Base-by-base conservation (phyloP, 2,329 filamentous ascomycete species). In the Juglanconis sp. region DNA sequence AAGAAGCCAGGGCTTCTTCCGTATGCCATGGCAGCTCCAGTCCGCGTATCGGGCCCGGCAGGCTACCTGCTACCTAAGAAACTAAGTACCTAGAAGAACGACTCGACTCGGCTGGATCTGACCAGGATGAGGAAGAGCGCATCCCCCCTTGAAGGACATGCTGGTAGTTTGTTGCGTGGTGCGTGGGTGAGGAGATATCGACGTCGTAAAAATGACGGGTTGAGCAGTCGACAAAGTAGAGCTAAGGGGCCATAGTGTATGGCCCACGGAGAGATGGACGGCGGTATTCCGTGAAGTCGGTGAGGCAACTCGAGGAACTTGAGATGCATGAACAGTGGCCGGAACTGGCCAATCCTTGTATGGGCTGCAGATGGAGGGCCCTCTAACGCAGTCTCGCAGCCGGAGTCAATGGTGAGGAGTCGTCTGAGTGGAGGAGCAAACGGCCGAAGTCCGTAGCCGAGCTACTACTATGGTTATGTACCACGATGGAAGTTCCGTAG, bases 261-360 rank as follows among this genome's bases (percentile, higher is more conserved):
- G 48, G 30, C 34, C 55, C 47, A 51, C 31, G 48, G 35, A 51
- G 13, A 40, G 48, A 10, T 51, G 48, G 38, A 31, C 24, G 47
- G 47, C 36, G 55, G 48, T 42, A 51, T 50, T 50, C 70, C 69
- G 72, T 65, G 68, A 74, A 77, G 76, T 78, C 76, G 76, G 76
- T 78, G 76, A 78, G 56, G 58, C 54, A 40, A 55, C 34, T 35
- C 54, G 58, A 72, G 66, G 69, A 67, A 67, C 67, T 74, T 76
- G 74, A 76, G 74, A 65, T 78, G 75, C 76, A 78, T 77, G 75
- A 77, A 77, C 73, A 74, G 71, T 35, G 52, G 46, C 68, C 69
- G 69, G 67, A 63, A 62, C 63, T 61, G 67, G 67, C 68, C 67
- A 69, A 73, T 68, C 69, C 70, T 70, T 70, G 70, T 69, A 71